Evolutionary conservation across 495 filamentous ascomycete species (phyloP).

Genomic region (Neurospora discreta): DNA sequence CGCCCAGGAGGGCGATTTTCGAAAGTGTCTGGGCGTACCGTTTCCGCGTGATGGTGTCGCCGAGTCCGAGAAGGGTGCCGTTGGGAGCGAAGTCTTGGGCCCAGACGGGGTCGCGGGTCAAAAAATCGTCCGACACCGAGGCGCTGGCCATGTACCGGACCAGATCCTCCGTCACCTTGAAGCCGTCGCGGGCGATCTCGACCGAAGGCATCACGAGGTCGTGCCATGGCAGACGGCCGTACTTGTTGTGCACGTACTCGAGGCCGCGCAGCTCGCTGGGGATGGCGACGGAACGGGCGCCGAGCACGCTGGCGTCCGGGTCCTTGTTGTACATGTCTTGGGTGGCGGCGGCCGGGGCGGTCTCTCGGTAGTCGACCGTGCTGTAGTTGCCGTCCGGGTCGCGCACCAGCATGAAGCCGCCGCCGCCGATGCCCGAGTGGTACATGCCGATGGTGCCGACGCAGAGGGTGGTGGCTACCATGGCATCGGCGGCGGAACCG

Average conservation of each 20-base stretch:
- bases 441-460: slow-evolving; percentile 80
- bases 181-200: slow-evolving; percentile 63
- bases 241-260: slow-evolving; percentile 60
- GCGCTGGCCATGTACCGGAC: slow-evolving; percentile 53
- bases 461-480: slow-evolving; percentile 62
- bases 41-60: slow-evolving; percentile 66
- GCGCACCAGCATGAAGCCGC: slow-evolving; percentile 77
- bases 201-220: slow-evolving; percentile 60
- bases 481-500: slow-evolving; percentile 67
- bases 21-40: slow-evolving; percentile 70
- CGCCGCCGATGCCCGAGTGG: slow-evolving; percentile 78
- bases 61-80: slow-evolving; percentile 46
- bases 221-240: slow-evolving; percentile 30
- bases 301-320: slow-evolving; percentile 25
- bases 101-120: slow-evolving; percentile 63
- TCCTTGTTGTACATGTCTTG: slow-evolving; percentile 64
- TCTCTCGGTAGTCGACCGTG: slow-evolving; percentile 77
- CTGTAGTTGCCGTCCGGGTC: slow-evolving; percentile 53
- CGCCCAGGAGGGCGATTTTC: slow-evolving; percentile 55
- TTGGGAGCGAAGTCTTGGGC: slow-evolving; percentile 83
- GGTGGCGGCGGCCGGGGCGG: slow-evolving; percentile 64
- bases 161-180: slow-evolving; percentile 53
- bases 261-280: slow-evolving; percentile 76
- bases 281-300: slow-evolving; percentile 46
- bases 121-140: slow-evolving; percentile 40